Evolutionary conservation across 805 yeast genomes (phyloP), one percentile per base, ranked within the genome.

Genomic region (Yarrowia keelungensis): DNA sequence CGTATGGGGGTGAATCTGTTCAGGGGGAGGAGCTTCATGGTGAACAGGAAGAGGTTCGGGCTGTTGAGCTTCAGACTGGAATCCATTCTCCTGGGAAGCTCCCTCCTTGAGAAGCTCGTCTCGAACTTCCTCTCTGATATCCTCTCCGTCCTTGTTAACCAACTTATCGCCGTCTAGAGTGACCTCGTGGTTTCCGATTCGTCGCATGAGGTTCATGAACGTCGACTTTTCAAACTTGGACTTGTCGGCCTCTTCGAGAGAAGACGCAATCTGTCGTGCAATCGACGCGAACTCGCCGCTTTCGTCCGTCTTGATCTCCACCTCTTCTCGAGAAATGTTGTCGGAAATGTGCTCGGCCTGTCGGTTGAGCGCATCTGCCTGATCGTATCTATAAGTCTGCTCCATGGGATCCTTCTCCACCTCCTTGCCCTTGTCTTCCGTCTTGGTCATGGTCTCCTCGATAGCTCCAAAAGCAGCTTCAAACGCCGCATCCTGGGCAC

Each of bases 181-280:
- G 26, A 72, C 73, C n/a, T 71, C 53, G 66, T 72, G 71, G 47
- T 71, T 70, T 35, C 74, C 70, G n/a, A 75, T 66, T 35, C 73
- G 68, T 39, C 72, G 69, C 77, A 75, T 75, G 16, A 75, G 72
- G 19, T 69, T 71, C 72, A 75, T 67, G 43, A 75, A 75, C 38
- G 74, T 67, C 26, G 74, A 71, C 67, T 71, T 71, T 54, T 72
- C 68, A 59, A 75, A 70, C 64, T 75, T 75, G 56, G 54, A 47
- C 56, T 47, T 38, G 15, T 62, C 67, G 38, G 56, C 67, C 35
- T 49, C 56, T 14, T 62, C 67, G 8, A 62, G 56, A 11, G 67
- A 62, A 3, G 67, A 47, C 3, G 67, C 67, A 15, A 62, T 62
- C 47, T 62, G 67, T 3, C 67, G 45, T 2, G 67, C 67, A 39